phyloP scores from a whole-genome alignment of 1,284 basidiomycete genomes.

The Ceratorhiza oryzae-sativae region DNA sequence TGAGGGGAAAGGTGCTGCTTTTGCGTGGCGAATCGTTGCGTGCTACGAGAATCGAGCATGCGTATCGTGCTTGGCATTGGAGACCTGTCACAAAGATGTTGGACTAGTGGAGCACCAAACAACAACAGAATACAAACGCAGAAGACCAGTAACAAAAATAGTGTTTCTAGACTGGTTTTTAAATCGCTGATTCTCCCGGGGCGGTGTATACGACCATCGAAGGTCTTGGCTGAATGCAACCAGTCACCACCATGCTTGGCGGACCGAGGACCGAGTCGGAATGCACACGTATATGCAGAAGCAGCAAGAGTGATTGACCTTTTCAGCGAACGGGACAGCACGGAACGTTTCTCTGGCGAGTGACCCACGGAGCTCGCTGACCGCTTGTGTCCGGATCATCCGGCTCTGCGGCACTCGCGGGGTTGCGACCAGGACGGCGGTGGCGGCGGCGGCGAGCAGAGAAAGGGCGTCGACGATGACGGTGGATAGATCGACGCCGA shows the following conservation, averaged over 20 bases:
- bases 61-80: neutral
- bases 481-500: neutral
- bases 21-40: slow-evolving; percentile 1
- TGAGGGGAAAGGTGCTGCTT: neutral
- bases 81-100: neutral
- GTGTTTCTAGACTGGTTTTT: neutral
- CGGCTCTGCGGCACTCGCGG: slow-evolving; percentile 13
- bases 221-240: neutral
- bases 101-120: neutral
- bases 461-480: neutral
- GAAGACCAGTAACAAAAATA: neutral
- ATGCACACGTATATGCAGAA: neutral
- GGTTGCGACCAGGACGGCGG: neutral
- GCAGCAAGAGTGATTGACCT: neutral
- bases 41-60: neutral
- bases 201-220: neutral
- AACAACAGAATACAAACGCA: neutral
- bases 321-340: neutral
- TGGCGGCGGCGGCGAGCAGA: neutral
- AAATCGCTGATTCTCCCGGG: neutral
- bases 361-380: neutral
- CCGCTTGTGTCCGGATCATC: slow-evolving; percentile 9
- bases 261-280: neutral
- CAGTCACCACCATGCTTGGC: neutral
- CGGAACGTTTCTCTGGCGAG: neutral